Evolutionary conservation across 2,329 filamentous ascomycete species (phyloP).

Genomic region (Massarina eburnea): DNA sequence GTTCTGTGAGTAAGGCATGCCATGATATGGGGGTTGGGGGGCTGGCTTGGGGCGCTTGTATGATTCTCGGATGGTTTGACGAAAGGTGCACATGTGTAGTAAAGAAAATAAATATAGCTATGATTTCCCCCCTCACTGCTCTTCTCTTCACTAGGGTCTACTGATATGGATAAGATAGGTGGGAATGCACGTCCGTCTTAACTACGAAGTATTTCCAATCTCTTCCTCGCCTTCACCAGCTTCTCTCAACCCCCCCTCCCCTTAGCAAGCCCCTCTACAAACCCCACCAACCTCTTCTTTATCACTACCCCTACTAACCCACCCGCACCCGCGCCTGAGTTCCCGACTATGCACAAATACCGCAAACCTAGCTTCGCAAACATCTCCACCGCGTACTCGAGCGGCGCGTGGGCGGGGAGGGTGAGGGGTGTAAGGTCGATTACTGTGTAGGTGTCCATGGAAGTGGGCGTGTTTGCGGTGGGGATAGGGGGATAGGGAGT

Average conservation of each 20-base stretch:
- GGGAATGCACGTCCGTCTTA: too few species aligned
- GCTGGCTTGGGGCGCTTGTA: not conserved
- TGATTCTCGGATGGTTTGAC: not conserved
- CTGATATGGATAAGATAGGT: too few species aligned
- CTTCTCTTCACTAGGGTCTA: too few species aligned
- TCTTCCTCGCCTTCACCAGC: not conserved
- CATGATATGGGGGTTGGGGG: not conserved
- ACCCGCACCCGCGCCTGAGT: constrained; percentile 54
- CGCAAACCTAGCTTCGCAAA: constrained; percentile 60
- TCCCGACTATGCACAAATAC: constrained; percentile 53
- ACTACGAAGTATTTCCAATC: too few species aligned
- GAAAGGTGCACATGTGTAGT: too few species aligned
- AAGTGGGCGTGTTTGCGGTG: not conserved
- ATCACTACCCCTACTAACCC: constrained; percentile 57
- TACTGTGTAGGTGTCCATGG: constrained; percentile 23
- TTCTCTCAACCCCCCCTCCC: not conserved
- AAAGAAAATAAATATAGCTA: too few species aligned
- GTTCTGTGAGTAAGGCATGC: not conserved
- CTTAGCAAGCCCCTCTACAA: constrained; percentile 48
- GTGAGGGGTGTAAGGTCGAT: constrained; percentile 53
- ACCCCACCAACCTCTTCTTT: constrained; percentile 60
- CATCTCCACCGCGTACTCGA: constrained; percentile 63
- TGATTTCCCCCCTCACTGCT: too few species aligned
- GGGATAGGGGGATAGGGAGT: not conserved
- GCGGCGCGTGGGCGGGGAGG: constrained; percentile 54